Evolutionary conservation across 805 yeast species (phyloP).

Genomic region (Kodamaea leandrae): DNA sequence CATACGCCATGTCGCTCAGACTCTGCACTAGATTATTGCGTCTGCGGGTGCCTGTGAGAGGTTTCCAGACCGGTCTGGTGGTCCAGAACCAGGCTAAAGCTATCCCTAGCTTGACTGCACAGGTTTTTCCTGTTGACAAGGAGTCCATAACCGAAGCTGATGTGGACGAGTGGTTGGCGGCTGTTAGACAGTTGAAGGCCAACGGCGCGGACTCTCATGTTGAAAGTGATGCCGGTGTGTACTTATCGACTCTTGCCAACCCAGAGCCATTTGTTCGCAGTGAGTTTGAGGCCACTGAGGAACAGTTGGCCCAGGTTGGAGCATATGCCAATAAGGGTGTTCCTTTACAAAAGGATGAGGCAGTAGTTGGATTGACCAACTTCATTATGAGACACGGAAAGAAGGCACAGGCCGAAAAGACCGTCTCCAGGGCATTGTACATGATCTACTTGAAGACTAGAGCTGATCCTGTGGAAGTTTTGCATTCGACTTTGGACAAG

Average conservation of each 20-base stretch:
- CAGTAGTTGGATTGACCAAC: slow-evolving; percentile 73
- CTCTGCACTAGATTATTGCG: slow-evolving; percentile 1
- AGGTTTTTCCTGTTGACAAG: slow-evolving; percentile 38
- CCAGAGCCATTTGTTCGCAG: slow-evolving; percentile 35
- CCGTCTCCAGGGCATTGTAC: slow-evolving; percentile 74
- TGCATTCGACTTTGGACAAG: slow-evolving; percentile 71
- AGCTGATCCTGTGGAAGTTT: slow-evolving; percentile 73
- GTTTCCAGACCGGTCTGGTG: not conserved
- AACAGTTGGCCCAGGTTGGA: slow-evolving; percentile 60
- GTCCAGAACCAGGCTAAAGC: not conserved
- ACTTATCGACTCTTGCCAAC: slow-evolving; percentile 37
- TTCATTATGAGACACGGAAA: slow-evolving; percentile 91
- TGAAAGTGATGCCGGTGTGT: slow-evolving; percentile 35
- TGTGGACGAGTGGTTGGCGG: slow-evolving; percentile 47
- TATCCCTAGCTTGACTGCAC: slow-evolving; percentile 25
- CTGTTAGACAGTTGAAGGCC: slow-evolving; percentile 39
- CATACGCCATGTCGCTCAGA: slow-evolving; percentile 2
- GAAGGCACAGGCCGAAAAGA: slow-evolving; percentile 74
- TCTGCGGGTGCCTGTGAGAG: slow-evolving; percentile 2
- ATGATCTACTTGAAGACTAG: slow-evolving; percentile 70
- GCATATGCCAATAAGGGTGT: slow-evolving; percentile 49
- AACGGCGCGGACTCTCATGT: slow-evolving; percentile 28
- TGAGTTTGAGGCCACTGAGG: slow-evolving; percentile 57
- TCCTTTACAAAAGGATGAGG: slow-evolving; percentile 66
- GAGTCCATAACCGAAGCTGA: slow-evolving; percentile 37